These are phyloP conservation scores for Ambrosiella beaveri DNA, from an alignment of 2,329 filamentous ascomycete genomes.

Conservation along the genomic window DNA sequence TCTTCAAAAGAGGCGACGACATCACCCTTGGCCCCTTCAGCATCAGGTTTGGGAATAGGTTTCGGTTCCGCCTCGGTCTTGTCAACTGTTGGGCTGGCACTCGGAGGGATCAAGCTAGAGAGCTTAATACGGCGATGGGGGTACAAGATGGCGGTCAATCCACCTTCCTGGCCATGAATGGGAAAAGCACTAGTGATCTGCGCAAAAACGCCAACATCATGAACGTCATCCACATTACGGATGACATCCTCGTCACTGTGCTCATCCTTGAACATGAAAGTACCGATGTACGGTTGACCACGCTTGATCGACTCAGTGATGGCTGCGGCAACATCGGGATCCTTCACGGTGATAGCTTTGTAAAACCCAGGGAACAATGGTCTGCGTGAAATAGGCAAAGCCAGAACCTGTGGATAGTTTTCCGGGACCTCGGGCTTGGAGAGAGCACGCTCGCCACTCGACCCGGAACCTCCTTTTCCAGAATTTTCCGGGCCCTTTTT, in stretches of 20 bases:
- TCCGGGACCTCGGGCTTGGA: conserved; percentile 84
- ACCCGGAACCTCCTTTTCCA: conserved; percentile 41
- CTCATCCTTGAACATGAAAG: conserved; percentile 94
- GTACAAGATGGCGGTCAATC: conserved; percentile 84
- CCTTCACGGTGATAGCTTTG: conserved; percentile 92
- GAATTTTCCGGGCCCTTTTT: conserved; percentile 16
- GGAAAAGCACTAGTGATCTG: conserved; percentile 96
- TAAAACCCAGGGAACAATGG: conserved; percentile 96
- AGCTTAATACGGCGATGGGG: conserved; percentile 89
- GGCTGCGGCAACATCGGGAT: conserved; percentile 76
- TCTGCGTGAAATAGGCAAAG: conserved; percentile 84
- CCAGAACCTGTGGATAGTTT: conserved; percentile 92
- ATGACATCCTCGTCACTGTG: conserved; percentile 88
- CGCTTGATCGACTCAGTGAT: conserved; percentile 95
- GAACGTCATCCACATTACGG: conserved; percentile 74
- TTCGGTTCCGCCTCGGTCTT: conserved; percentile 38
- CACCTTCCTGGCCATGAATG: conserved; percentile 67
- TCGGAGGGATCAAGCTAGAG: conserved; percentile 61
- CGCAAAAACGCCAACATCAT: conserved; percentile 92
- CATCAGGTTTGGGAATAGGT: conserved; percentile 41
- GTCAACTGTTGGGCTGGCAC: conserved; percentile 26
- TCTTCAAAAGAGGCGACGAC: conserved; percentile 97
- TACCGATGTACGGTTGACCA: conserved; percentile 91
- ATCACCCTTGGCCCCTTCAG: conserved; percentile 69
- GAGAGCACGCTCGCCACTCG: conserved; percentile 55